phyloP scores from a whole-genome alignment of 306 rosid species.

The Oemleria cerasiformis region DNA sequence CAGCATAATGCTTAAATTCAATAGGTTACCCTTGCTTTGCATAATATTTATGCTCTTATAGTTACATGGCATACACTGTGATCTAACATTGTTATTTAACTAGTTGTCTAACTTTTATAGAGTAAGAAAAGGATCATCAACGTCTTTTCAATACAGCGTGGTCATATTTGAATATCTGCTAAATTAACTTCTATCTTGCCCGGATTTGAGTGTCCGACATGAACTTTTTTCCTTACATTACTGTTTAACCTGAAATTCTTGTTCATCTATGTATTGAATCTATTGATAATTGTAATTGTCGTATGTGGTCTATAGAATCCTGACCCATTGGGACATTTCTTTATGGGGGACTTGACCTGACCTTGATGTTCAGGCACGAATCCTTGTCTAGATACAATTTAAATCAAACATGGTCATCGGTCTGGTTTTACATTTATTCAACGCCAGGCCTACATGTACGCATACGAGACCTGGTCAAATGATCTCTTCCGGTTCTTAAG shows the following conservation, averaged over 20 bases:
- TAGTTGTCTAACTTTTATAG: not conserved
- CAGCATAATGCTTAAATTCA: not conserved
- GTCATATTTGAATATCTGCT: no score
- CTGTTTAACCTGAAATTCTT: not conserved
- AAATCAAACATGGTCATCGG: not conserved
- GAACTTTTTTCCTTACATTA: not conserved
- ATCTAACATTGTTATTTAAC: not conserved
- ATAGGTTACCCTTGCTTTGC: not conserved
- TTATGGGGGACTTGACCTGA: not conserved
- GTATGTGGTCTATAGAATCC: not conserved
- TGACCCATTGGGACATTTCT: not conserved
- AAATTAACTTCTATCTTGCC: not conserved
- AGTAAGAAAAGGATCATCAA: not conserved
- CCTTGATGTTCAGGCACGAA: not conserved
- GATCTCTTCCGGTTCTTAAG: not conserved
- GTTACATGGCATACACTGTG: not conserved
- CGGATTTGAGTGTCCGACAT: not conserved
- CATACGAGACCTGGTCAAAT: not conserved
- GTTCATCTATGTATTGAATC: not conserved
- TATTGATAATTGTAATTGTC: not conserved
- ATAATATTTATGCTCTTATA: not conserved
- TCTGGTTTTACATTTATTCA: not conserved
- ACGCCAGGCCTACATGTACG: not conserved
- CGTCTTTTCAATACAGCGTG: not conserved
- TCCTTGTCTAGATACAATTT: not conserved